These are phyloP conservation scores for Rosa rugosa DNA, from an alignment of 306 rosid genomes.

Conservation along the genomic window DNA sequence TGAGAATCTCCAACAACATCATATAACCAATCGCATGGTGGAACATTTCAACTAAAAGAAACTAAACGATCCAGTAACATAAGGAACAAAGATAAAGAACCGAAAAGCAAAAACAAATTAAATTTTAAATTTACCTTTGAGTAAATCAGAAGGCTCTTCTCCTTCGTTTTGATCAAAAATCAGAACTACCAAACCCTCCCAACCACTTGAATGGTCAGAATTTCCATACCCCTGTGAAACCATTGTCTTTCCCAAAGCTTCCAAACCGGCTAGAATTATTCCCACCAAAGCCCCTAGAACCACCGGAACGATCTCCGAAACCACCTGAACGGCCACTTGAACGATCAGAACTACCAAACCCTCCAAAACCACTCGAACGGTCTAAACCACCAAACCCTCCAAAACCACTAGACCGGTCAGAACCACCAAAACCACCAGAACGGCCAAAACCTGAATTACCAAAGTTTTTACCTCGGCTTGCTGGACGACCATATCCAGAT, in stretches of 20 bases:
- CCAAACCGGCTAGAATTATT: slow-evolving; percentile 20
- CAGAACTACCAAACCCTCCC: slow-evolving; percentile 1
- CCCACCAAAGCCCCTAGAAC: slow-evolving; percentile 21
- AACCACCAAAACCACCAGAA: slow-evolving; percentile 19
- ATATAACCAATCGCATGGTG: background rate
- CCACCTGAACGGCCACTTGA: background rate
- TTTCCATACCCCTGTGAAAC: background rate
- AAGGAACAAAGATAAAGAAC: background rate
- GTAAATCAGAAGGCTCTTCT: background rate
- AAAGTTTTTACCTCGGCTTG: slow-evolving; percentile 47
- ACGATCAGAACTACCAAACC: slow-evolving; percentile 8
- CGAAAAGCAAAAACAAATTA: background rate
- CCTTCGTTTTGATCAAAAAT: slow-evolving; percentile 6
- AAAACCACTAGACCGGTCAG: background rate
- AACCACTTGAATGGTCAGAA: background rate
- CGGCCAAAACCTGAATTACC: slow-evolving; percentile 35
- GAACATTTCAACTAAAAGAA: background rate
- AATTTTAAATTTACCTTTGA: slow-evolving; percentile 3
- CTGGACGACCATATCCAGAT: slow-evolving; percentile 47
- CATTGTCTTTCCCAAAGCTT: slow-evolving; percentile 10
- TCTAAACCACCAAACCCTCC: slow-evolving; percentile 1
- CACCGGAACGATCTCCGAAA: slow-evolving; percentile 33
- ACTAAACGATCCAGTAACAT: background rate
- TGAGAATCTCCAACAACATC: background rate
- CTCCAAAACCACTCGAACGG: slow-evolving; percentile 25